Percentiles rank a stretch among this genome's conserved stretches.
Conservation (phyloP, 768 basidiomycete genomes). For the Tricholoma sp. region DNA sequence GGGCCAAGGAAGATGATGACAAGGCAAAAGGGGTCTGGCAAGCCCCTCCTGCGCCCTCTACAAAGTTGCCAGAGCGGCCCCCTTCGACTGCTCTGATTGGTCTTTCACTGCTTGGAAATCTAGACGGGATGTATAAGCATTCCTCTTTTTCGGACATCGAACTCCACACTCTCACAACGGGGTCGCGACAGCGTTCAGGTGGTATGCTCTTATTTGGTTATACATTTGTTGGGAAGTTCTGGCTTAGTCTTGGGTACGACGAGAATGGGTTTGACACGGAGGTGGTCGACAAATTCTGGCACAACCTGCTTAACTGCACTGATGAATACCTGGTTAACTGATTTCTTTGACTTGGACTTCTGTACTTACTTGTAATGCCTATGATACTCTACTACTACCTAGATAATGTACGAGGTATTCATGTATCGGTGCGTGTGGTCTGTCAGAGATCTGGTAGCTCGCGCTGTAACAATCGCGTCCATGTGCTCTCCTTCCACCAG, state of each 20-base stretch:
- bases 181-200: conserved; percentile 73
- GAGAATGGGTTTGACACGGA: conserved; percentile 66
- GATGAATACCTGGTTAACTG: conserved; percentile 47
- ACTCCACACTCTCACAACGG: conserved; percentile 75
- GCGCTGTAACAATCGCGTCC: conserved; percentile 74
- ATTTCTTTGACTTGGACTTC: neutral
- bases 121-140: conserved; percentile 80
- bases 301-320: conserved; percentile 46
- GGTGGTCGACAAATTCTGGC: conserved; percentile 64
- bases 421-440: neutral
- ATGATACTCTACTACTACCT: too few relatives aligned
- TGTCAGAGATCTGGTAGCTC: conserved; percentile 72
- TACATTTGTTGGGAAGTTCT: conserved; percentile 69
- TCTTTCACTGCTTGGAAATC: conserved; percentile 77
- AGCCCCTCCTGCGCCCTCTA: conserved; percentile 17
- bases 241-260: conserved; percentile 80
- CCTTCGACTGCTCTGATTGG: conserved; percentile 69
- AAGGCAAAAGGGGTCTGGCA: conserved; percentile 40
- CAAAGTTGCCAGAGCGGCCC: conserved; percentile 16
- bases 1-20: conserved; percentile 76
- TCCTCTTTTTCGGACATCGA: conserved; percentile 48
- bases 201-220: conserved; percentile 83
- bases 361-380: too few relatives aligned
- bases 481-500: conserved; percentile 93
- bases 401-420: neutral